phyloP scores from a whole-genome alignment of 192 early-diverging fungal species.

The Coemansia asiatica region DNA sequence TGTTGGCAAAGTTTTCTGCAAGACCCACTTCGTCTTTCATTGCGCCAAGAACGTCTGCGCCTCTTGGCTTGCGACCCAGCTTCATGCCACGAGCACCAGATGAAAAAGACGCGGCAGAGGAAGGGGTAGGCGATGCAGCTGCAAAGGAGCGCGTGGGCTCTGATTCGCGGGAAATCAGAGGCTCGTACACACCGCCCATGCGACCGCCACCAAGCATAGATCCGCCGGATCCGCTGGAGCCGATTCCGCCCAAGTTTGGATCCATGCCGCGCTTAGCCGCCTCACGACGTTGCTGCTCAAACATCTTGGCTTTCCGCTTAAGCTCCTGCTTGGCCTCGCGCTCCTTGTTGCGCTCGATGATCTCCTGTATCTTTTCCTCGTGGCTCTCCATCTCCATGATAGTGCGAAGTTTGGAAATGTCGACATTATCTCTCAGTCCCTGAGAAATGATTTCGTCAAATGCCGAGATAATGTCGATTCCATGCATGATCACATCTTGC shows the following conservation, averaged over 20 bases:
- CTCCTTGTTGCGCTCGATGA: slow-evolving; percentile 92
- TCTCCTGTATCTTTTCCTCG: slow-evolving; percentile 96
- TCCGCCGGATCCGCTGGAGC: slow-evolving; percentile 59
- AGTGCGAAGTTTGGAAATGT: slow-evolving; percentile 85
- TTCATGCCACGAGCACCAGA: slow-evolving; percentile 84
- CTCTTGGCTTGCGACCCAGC: slow-evolving; percentile 87
- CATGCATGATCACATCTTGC: slow-evolving; percentile 78
- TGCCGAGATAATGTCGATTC: slow-evolving; percentile 85
- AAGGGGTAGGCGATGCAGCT: slow-evolving; percentile 17
- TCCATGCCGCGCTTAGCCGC: slow-evolving; percentile 58
- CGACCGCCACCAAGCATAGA: slow-evolving; percentile 58
- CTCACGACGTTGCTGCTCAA: slow-evolving; percentile 89
- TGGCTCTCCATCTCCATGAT: slow-evolving; percentile 98
- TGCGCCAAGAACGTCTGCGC: slow-evolving; percentile 74
- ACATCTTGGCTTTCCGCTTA: slow-evolving; percentile 84
- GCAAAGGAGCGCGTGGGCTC: slow-evolving; percentile 40
- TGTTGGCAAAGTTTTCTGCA: slow-evolving; percentile 46
- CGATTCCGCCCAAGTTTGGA: slow-evolving; percentile 55
- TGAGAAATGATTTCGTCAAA: slow-evolving; percentile 96
- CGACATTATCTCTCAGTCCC: slow-evolving; percentile 90
- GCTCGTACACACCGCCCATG: slow-evolving; percentile 53
- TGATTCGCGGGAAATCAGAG: slow-evolving; percentile 41
- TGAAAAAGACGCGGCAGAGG: slow-evolving; percentile 20
- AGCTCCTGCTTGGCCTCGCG: slow-evolving; percentile 96
- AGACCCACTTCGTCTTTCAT: slow-evolving; percentile 83